These are phyloP conservation scores for Pulveroboletus sp. DNA, from an alignment of 768 basidiomycete genomes.

Conservation along the genomic window DNA sequence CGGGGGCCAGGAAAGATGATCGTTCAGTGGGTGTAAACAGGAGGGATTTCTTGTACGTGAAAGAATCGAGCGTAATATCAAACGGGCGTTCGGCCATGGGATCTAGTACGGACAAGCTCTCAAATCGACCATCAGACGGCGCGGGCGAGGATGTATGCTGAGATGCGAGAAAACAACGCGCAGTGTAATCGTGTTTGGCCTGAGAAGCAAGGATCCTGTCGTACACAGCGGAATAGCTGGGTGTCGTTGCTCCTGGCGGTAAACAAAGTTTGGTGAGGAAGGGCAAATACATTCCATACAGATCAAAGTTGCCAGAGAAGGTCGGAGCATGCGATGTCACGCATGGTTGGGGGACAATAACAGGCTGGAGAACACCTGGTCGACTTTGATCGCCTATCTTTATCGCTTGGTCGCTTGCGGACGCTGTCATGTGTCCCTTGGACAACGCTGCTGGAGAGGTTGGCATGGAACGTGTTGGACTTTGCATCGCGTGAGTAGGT, in stretches of 20 bases:
- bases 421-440: slow-evolving; percentile 3
- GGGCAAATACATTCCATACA: slow-evolving; percentile 37
- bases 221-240: slow-evolving; percentile 30
- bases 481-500: slow-evolving; percentile 5
- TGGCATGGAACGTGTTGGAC: background rate
- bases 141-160: slow-evolving; percentile 1
- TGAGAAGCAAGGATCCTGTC: slow-evolving; percentile 35
- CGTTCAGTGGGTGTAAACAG: slow-evolving; percentile 27
- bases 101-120: slow-evolving; percentile 25
- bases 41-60: slow-evolving; percentile 24
- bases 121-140: slow-evolving; percentile 23
- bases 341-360: slow-evolving; percentile 3
- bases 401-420: background rate
- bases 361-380: slow-evolving; percentile 6
- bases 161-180: slow-evolving; percentile 25
- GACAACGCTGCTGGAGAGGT: slow-evolving; percentile 7
- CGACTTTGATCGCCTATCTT: background rate
- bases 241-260: slow-evolving; percentile 23
- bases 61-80: slow-evolving; percentile 25
- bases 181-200: slow-evolving; percentile 36
- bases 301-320: slow-evolving; percentile 35
- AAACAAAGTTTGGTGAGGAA: slow-evolving; percentile 32
- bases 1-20: slow-evolving; percentile 22
- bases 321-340: slow-evolving; percentile 6
- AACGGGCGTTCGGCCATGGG: slow-evolving; percentile 35